These are phyloP conservation scores for Malus sieversii DNA, from an alignment of 306 rosid genomes.

Conservation along the genomic window DNA sequence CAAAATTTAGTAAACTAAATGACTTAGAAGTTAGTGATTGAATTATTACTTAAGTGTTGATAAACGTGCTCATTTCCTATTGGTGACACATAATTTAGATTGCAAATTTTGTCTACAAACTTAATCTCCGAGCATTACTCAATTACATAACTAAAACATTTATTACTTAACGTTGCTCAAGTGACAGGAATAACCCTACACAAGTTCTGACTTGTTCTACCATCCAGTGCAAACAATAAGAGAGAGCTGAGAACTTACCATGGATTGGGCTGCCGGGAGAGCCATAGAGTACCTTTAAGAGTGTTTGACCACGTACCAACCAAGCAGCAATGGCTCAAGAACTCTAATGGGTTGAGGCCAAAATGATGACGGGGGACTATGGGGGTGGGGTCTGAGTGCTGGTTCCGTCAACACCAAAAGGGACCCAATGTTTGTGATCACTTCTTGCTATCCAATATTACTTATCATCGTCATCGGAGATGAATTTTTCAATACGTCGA, in stretches of 20 bases:
- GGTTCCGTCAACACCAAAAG: conserved; percentile 31
- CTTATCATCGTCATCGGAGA: conserved; percentile 4
- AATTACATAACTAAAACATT: no score
- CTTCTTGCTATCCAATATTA: conserved; percentile 17
- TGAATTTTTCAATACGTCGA: no score
- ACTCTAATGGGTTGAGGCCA: background rate
- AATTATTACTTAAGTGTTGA: no score
- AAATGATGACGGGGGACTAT: background rate
- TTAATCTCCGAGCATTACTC: no score
- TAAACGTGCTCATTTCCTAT: no score
- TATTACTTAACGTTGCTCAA: no score
- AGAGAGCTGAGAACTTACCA: background rate
- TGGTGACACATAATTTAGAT: no score
- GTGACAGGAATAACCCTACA: background rate
- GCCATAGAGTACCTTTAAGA: background rate
- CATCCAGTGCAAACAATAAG: background rate
- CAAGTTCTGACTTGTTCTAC: background rate
- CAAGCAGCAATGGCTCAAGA: background rate
- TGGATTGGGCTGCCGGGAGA: background rate
- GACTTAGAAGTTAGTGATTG: no score
- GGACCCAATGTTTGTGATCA: conserved; percentile 39
- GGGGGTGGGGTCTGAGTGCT: conserved; percentile 35
- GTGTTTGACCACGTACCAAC: background rate
- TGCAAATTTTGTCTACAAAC: no score
- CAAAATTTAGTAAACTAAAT: no score